phyloP scores from a whole-genome alignment of 345 rosid species.

The Adansonia digitata region DNA sequence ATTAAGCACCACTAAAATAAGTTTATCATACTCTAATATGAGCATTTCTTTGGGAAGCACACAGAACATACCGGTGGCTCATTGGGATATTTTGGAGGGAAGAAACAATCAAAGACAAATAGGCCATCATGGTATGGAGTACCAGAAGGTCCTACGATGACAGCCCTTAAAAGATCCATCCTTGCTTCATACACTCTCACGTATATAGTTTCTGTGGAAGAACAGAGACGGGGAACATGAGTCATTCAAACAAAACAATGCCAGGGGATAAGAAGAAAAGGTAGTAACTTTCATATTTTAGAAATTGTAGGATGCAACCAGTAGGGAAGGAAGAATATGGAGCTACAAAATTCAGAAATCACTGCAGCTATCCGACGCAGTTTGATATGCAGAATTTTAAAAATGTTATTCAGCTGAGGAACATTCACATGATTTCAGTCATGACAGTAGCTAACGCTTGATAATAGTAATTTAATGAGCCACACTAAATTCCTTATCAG shows the following conservation, averaged over 20 bases:
- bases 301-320: neutral
- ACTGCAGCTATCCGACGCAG: neutral
- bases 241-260: constrained; percentile 1
- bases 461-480: neutral
- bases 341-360: neutral
- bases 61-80: constrained; percentile 43
- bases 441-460: neutral
- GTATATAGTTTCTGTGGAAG: constrained; percentile 37
- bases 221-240: neutral
- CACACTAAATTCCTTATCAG: neutral
- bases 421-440: neutral
- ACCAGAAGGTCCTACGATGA: constrained; percentile 49
- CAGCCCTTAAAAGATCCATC: constrained; percentile 57
- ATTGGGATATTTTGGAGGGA: constrained; percentile 44
- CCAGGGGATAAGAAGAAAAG: neutral
- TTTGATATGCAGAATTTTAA: neutral
- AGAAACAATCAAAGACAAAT: constrained; percentile 56
- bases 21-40: neutral
- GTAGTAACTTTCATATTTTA: neutral
- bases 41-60: neutral
- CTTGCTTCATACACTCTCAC: constrained; percentile 53
- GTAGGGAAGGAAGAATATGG: neutral
- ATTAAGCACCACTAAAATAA: constrained; percentile 7
- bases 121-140: constrained; percentile 73
- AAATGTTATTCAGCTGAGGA: neutral